Evolutionary conservation across 495 filamentous ascomycete species (phyloP), one percentile per base, ranked within the genome.

Genomic region (Rostrohypoxylon terebratum): DNA sequence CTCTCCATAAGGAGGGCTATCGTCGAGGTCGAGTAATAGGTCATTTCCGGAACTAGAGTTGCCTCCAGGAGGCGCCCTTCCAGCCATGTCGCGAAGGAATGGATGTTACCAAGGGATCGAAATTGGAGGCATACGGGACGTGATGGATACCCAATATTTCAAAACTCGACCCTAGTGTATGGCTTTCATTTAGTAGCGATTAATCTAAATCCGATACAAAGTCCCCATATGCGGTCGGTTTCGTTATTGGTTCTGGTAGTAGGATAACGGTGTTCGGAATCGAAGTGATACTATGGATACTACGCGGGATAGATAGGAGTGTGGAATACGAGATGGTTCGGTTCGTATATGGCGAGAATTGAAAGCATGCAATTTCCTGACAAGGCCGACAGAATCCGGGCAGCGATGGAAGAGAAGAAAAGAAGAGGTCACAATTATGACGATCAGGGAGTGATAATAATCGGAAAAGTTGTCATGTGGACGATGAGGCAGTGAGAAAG

Each of bases 11-110:
- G 87, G 77, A 14, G 92, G 88, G 63, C 89, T 87, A 28, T 89
- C 85, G 53, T 91, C 90, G 68, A 95, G 84, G 77, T 95, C 91
- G 77, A 97, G 87, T 48, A 91, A 81, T 62, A 94, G 87, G 78
- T 94, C 92, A 77, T 89, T 84, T 79, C 84, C 82, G 80, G 86
- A 85, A 84, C 78, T 81, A 77, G 84, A 83, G 80, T 85, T 83
- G 82, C 81, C 87, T 81, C 87, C 88, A 76, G 85, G 83, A 61
- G 83, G 81, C 66, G 69, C 63, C 72, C 92, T 90, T 81, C 89
- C 91, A 77, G 89, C 88, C 90, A 92, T 92, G 78, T 83, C 84
- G 82, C 75, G 63, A 78, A 77, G 72, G 76, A 68, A 75, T 77
- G 73, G 58, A 62, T 64, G 69, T 75, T 80, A 80, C 71, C 74